Evolutionary conservation across 371 early-diverging fungal species (phyloP), one percentile per base, ranked within the genome.

Genomic region (Mucor irregularis): DNA sequence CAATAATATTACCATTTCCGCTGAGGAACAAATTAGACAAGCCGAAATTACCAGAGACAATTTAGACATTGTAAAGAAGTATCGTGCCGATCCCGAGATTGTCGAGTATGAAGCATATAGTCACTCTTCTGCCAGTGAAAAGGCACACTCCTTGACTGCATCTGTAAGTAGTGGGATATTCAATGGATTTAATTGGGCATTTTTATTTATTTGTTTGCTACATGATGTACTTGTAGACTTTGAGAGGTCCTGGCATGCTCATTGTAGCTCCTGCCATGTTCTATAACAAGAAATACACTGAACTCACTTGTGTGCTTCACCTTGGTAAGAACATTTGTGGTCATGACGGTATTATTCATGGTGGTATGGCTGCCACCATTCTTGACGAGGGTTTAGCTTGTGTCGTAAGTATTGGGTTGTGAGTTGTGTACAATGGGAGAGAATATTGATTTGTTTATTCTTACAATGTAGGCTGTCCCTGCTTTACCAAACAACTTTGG

Each of bases 311-410:
- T 26, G 66, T 73, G 4, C 44, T 69, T 24, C 78, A 78, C 53
- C 60, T 78, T n/a, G 78, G 78, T 16, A 66, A 55, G 11, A 64
- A 74, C 7, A 28, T 71, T 2, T 89, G 90, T 50, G 90, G 90
- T 5, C 90, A 90, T 65, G 84, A 85, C 28, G 80, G 83, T 22
- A 86, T 91, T 61, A 81, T 90, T 24, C 92, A 91, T 54, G 91
- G 91, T 13, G 92, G 92, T 29, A 64, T 90, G 17, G 76, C 85
- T 57, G 88, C 85, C 0, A 89, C 89, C 6, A 53, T 92, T 37
- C 72, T 90, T 31, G 92, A 90, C 69, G 90, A 88, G 51, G 66
- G 57, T 11, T 67, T 81, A 14, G 80, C 77, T 16, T 73, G 69
- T 63, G 76, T 82, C 30, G 83, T 82, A 82, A 70, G 83, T 39